Conservation (phyloP, 2,329 filamentous ascomycete species). For the Pseudocercospora vitis region DNA sequence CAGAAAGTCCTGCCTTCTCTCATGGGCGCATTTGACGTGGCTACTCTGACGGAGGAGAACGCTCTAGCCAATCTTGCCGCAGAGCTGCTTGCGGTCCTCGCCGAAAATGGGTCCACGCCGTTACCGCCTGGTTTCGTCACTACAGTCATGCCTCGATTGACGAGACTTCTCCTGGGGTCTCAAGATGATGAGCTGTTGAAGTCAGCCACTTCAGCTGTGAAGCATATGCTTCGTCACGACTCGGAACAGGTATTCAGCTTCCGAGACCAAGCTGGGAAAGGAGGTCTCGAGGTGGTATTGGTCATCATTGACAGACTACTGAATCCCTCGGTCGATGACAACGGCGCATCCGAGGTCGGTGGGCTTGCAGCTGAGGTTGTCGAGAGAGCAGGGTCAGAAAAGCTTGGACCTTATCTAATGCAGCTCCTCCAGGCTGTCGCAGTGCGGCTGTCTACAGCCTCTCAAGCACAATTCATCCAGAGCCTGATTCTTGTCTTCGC, state of each 20-base stretch:
- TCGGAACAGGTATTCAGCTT: slow-evolving; percentile 86
- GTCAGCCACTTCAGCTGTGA: slow-evolving; percentile 79
- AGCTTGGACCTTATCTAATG: slow-evolving; percentile 83
- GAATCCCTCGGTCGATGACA: slow-evolving; percentile 80
- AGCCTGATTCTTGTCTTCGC: slow-evolving; percentile 95
- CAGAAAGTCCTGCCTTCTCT: slow-evolving; percentile 83
- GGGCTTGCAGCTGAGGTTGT: slow-evolving; percentile 91
- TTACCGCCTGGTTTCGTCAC: slow-evolving; percentile 83
- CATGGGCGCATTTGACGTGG: slow-evolving; percentile 85
- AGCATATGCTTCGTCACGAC: slow-evolving; percentile 87
- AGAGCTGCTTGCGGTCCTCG: slow-evolving; percentile 77
- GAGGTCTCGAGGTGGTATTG: slow-evolving; percentile 82
- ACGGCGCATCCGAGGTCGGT: slow-evolving; percentile 92
- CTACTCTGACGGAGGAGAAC: slow-evolving; percentile 79
- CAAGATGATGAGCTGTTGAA: slow-evolving; percentile 86
- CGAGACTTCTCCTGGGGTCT: slow-evolving; percentile 75
- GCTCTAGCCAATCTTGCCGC: slow-evolving; percentile 82
- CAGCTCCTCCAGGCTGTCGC: slow-evolving; percentile 89
- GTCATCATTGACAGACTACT: slow-evolving; percentile 90
- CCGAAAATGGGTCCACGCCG: slow-evolving; percentile 79
- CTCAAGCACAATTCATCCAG: slow-evolving; percentile 88
- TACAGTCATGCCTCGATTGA: slow-evolving; percentile 83
- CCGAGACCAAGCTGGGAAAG: slow-evolving; percentile 75
- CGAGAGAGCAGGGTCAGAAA: slow-evolving; percentile 89
- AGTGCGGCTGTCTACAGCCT: slow-evolving; percentile 75